Percentiles rank a stretch among this genome's conserved stretches.
These are phyloP conservation scores for Colletotrichum aenigma DNA, from an alignment of 2,329 filamentous ascomycete genomes.

Conservation along the genomic window DNA sequence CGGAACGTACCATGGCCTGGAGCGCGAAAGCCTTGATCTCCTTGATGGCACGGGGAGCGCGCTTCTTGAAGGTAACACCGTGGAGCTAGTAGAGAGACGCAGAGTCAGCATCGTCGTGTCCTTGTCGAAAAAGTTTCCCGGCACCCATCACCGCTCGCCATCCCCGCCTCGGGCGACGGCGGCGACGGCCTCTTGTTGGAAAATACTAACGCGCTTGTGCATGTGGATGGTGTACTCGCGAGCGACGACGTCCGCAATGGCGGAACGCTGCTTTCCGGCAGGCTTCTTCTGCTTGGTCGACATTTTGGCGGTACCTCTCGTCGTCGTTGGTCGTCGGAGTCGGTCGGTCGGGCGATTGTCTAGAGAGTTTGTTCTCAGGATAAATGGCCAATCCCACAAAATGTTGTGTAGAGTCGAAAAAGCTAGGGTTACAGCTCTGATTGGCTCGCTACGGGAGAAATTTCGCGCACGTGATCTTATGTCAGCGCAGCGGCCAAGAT, in stretches of 20 bases:
- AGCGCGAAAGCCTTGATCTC: constrained; percentile 96
- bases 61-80: constrained; percentile 99
- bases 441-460: neutral
- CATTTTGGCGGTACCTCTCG: constrained; percentile 53
- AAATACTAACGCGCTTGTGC: constrained; percentile 75
- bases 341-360: constrained; percentile 17
- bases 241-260: constrained; percentile 98
- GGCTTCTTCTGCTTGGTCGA: constrained; percentile 68
- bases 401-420: constrained; percentile 18
- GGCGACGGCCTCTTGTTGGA: constrained; percentile 22
- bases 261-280: constrained; percentile 80
- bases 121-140: neutral
- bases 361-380: constrained; percentile 17
- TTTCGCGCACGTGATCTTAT: neutral
- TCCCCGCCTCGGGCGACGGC: neutral
- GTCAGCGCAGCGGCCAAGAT: neutral
- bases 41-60: constrained; percentile 98
- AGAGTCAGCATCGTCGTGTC: constrained; percentile 35
- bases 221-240: constrained; percentile 99
- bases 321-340: constrained; percentile 21
- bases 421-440: constrained; percentile 10
- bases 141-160: neutral
- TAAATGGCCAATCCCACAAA: constrained; percentile 12
- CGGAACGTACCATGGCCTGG: constrained; percentile 87
- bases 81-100: constrained; percentile 70